Evolutionary conservation across 306 rosid species (phyloP), one percentile per base, ranked within the genome.

Genomic region (Trichosanthes truncata): DNA sequence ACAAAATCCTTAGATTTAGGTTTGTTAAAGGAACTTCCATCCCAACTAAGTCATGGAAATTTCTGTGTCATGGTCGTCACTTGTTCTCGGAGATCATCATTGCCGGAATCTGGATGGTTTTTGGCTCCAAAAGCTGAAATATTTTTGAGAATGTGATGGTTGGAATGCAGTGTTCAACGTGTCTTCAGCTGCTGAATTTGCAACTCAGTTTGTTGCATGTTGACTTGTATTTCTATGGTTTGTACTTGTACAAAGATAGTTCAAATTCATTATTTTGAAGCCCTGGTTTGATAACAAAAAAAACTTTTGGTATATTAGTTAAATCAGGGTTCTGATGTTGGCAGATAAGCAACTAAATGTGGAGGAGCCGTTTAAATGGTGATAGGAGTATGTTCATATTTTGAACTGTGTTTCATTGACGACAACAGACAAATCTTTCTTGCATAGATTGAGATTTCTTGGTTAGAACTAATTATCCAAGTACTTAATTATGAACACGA

Each of bases 1-100:
- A 81, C 85, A 80, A 67, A 74, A 78, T 62, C 83, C 88, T 79
- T 87, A 79, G 48, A 23, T 26, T 33, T 76, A 40, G 48, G 6
- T 33, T 31, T n/a, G 25, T 4, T 15, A 36, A 17, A 48, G 52
- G 78, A 49, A 68, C 33, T 38, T 40, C 75, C 52, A 10, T n/a
- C 18, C 75, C 52, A 68, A 40, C 52, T n/a, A 38, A 40, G 52
- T 68, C 46, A 8, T 63, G 48, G 51, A 21, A 38, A 20, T 40
- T 67, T 40, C 25, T 67, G 45, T 65, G 49, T 38, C 17, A 10
- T 17, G 31, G 17, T 67, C 14, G 15, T 9, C 48, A 66, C 49
- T 36, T 66, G 51, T 67, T 73, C 41, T 46, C 7, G 48, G 25
- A 73, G 40, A 33, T 29, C 60, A 46, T 48, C 55, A 45, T 71